Evolutionary conservation across 345 rosid genomes (phyloP), one percentile per base, ranked within the genome.

Genomic region (Eucalyptus guilfoylei): DNA sequence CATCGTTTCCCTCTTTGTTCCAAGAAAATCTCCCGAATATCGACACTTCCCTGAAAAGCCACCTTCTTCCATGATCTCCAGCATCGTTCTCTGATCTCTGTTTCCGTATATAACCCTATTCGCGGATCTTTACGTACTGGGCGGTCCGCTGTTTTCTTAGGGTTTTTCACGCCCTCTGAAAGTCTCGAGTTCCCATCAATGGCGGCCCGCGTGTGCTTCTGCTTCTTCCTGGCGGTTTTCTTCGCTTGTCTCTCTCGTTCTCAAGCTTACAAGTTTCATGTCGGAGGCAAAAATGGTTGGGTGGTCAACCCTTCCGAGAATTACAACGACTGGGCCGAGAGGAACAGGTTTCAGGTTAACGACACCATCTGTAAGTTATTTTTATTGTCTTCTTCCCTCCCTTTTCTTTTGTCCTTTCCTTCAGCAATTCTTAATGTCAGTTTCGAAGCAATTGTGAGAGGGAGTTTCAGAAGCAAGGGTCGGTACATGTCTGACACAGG

Each of bases 281-380:
- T 95, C 14, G 99, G 99, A 64, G 97, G 96, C 50, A 88, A 86
- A 49, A 93, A 94, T 37, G 97, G 92, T 8, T 96, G 99, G 99
- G 93, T 86, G 16, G 9, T 88, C 11, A 88, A 91, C 14, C 98
- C 97, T 10, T 48, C 67, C 9, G 94, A 94, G 87, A 86, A 34
- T 3, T 97, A 93, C 91, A 89, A 80, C 72, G 87, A 93, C 37
- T 96, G 98, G 98, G 92, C 97, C 54, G 92, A 14, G 58, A 93
- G 92, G 90, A 90, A 87, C 88, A 91, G 98, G 80, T 95, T 97
- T 87, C 91, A 58, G 52, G 91, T 95, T 87, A 92, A 97, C 86
- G 99, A 97, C 87, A 93, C 93, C 32, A 92, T 95, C 7, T 87
- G 98, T 95, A 93, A 89, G 94, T 90, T 44, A 14, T 30, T 6